These are phyloP conservation scores for Talaromyces stipitatus DNA, from an alignment of 495 filamentous ascomycete genomes.

Conservation along the genomic window DNA sequence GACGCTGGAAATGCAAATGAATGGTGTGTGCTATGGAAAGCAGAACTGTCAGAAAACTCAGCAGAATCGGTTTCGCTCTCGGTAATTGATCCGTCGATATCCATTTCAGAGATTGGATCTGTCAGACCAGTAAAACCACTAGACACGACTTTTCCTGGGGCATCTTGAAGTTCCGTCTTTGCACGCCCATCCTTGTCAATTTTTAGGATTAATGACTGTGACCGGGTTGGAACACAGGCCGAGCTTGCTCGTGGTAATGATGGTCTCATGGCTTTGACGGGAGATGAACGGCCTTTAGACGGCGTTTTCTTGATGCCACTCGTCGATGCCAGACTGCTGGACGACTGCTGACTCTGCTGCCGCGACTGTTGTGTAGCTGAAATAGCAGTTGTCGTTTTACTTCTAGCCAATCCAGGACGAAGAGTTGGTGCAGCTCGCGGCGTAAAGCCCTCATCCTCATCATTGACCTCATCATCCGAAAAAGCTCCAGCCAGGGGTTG, in stretches of 20 bases:
- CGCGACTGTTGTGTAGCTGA: slow-evolving; percentile 7
- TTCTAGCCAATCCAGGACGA: slow-evolving; percentile 52
- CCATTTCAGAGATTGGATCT: slow-evolving; percentile 34
- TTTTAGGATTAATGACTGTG: slow-evolving; percentile 52
- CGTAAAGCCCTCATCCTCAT: slow-evolving; percentile 35
- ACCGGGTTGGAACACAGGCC: slow-evolving; percentile 24
- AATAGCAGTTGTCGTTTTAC: slow-evolving; percentile 28
- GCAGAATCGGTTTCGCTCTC: slow-evolving; percentile 49
- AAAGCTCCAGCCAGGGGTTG: slow-evolving; percentile 9
- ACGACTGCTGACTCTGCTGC: slow-evolving; percentile 21
- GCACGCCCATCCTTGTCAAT: slow-evolving; percentile 68
- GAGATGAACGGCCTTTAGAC: slow-evolving; percentile 35
- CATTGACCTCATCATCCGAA: slow-evolving; percentile 25
- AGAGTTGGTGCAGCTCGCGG: slow-evolving; percentile 31
- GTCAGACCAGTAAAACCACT: slow-evolving; percentile 25
- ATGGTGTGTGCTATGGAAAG: slow-evolving; percentile 53
- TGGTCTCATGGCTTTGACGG: slow-evolving; percentile 28
- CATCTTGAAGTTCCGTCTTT: slow-evolving; percentile 58
- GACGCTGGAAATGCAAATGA: slow-evolving; percentile 56
- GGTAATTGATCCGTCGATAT: slow-evolving; percentile 39
- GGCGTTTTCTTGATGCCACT: slow-evolving; percentile 38
- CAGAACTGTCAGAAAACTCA: slow-evolving; percentile 58
- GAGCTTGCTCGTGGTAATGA: slow-evolving; percentile 24
- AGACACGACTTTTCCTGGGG: slow-evolving; percentile 29
- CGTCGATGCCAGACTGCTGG: slow-evolving; percentile 25